Base-by-base conservation (phyloP, 306 rosid species). In the Ammopiptanthus mongolicus region DNA sequence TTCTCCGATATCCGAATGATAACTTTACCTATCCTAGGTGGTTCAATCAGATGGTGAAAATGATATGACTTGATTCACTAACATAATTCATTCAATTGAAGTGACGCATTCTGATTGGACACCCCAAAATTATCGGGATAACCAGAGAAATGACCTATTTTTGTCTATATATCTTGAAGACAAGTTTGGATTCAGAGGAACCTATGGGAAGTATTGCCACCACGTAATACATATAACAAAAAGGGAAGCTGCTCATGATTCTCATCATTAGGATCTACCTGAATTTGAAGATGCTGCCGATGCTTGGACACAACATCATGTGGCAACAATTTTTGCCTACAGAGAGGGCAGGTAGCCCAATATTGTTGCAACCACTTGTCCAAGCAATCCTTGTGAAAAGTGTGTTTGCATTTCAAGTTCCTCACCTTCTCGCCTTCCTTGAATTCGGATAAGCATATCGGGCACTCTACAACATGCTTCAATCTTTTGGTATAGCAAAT, bases 291-390 rank as follows among this genome's bases (percentile, higher is more conserved):
- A 41, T 41, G 82, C 78, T 86, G 79, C 11, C 87, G 94, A 57
- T 86, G 93, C 50, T 88, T 80, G 15, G 81, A 90, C 15, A 95
- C 96, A 21, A 90, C 71, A 58, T 90, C 89, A 42, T 89, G 82
- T 0, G 99, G 88, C 80, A 95, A 42, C 4, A 90, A 88, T 69
- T 88, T 86, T 3, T 70, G 71, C 84, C 99, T 74, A 78, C 99
- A 95, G 9, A 95, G 88, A 0, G 99, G 99, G 60, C 99, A 95
- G 2, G 97, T 95, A 17, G 93, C 96, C 71, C 78, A 81, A 33
- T 61, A 85, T 33, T 86, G 81, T 34, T 87, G 92, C 71, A 95
- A 79, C 99, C 99, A 95, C 41, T 68, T 86, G 78, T 92, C 99
- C 59, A 95, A 81, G 53, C 99, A 92, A 34, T 87, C 92, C 81